Conservation (phyloP, 139 green algal genomes). For the Chlorella vulgaris region DNA sequence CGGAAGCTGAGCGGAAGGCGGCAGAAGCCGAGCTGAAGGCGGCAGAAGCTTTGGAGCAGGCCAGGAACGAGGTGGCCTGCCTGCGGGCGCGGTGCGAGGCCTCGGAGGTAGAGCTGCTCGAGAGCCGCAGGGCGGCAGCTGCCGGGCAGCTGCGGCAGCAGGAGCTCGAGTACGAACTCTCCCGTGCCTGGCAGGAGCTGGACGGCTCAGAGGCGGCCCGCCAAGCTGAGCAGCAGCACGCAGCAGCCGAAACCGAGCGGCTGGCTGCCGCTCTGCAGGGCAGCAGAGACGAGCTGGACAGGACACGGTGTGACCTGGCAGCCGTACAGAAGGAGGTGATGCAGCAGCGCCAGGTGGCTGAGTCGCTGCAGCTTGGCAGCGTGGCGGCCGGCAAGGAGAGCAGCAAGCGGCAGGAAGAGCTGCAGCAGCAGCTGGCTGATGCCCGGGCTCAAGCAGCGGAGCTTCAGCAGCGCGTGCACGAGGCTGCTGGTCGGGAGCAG, state of each 20-base stretch:
- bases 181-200: slow-evolving; percentile 53
- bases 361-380: slow-evolving; percentile 45
- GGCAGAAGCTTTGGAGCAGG: background rate
- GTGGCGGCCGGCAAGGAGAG: slow-evolving; percentile 27
- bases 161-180: slow-evolving; percentile 33
- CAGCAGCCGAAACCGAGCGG: background rate
- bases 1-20: background rate
- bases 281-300: background rate
- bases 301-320: background rate
- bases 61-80: background rate
- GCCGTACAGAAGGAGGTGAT: slow-evolving; percentile 49
- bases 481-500: background rate
- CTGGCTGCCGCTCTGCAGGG: slow-evolving; percentile 2
- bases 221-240: slow-evolving; percentile 36
- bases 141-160: slow-evolving; percentile 43
- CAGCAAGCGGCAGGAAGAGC: slow-evolving; percentile 41
- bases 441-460: background rate
- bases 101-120: background rate
- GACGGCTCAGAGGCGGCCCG: slow-evolving; percentile 47
- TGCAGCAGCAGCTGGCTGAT: slow-evolving; percentile 20
- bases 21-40: background rate
- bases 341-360: slow-evolving; percentile 41
- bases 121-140: background rate
- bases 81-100: background rate
- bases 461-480: slow-evolving; percentile 5